Evolutionary conservation across 2,329 filamentous ascomycete species (phyloP).

Genomic region (Penicillium sp.): DNA sequence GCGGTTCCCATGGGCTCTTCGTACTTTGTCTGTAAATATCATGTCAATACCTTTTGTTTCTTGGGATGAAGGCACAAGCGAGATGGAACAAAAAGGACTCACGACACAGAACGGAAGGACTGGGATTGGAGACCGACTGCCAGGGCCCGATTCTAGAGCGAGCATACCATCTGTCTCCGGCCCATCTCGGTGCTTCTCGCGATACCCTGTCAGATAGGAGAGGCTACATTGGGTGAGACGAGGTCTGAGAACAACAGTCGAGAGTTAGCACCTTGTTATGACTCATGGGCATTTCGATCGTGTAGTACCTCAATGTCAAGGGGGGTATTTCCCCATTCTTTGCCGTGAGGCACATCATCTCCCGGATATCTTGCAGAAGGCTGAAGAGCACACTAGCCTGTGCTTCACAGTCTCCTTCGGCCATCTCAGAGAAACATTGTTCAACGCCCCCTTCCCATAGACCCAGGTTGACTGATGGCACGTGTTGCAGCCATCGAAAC

Average conservation of each 20-base stretch:
- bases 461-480: conserved; percentile 13
- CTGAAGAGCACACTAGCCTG: conserved; percentile 23
- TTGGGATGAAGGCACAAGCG: background rate
- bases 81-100: background rate
- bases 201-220: conserved; percentile 25
- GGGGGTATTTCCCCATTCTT: no score
- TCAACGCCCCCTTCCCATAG: conserved; percentile 15
- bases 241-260: conserved; percentile 10
- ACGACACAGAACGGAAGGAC: conserved; percentile 21
- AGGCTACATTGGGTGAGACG: conserved; percentile 7
- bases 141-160: conserved; percentile 14
- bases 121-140: background rate
- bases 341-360: conserved; percentile 3
- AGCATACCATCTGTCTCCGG: conserved; percentile 18
- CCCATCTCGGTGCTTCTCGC: conserved; percentile 17
- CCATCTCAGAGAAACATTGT: conserved; percentile 3
- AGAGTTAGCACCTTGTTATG: background rate
- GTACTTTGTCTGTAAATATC: conserved; percentile 11
- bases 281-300: no score
- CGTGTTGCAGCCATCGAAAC: conserved; percentile 20
- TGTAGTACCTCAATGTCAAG: no score
- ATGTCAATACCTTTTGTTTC: background rate
- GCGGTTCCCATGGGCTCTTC: conserved; percentile 9
- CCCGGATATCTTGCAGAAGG: conserved; percentile 20
- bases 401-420: conserved; percentile 1